Evolutionary conservation across 768 basidiomycete genomes (phyloP).

Genomic region (Ramaria sp.): DNA sequence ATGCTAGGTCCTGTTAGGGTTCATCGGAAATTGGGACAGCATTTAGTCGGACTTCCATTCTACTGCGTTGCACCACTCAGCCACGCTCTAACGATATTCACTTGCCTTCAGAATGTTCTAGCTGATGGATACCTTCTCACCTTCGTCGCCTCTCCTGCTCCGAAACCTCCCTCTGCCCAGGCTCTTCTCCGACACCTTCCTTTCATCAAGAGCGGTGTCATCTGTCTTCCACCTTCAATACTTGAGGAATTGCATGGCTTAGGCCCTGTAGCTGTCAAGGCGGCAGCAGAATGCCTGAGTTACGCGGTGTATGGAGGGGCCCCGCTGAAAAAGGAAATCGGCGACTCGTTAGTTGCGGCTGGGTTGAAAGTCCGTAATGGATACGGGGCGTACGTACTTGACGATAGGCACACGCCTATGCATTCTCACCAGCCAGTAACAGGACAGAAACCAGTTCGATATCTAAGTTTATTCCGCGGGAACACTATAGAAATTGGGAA

Average conservation of each 20-base stretch:
- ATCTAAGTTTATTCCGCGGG: neutral
- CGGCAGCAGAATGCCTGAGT: neutral
- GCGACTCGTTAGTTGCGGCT: neutral
- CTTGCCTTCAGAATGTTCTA: neutral
- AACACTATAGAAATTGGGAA: slow-evolving; percentile 3
- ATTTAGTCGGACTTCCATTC: too few species aligned
- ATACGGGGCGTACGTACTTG: slow-evolving; percentile 9
- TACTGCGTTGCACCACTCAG: too few species aligned
- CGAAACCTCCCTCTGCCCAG: neutral
- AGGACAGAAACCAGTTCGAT: neutral
- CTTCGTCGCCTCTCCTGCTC: neutral
- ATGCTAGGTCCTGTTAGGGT: too few species aligned
- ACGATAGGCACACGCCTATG: neutral
- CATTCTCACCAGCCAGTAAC: neutral
- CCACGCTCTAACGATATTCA: too few species aligned
- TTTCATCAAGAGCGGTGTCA: neutral
- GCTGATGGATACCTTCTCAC: neutral
- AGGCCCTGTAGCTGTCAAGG: neutral
- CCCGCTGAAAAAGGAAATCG: slow-evolving; percentile 10
- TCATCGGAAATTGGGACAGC: too few species aligned
- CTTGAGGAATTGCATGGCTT: neutral
- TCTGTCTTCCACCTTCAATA: neutral
- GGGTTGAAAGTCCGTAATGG: slow-evolving; percentile 2
- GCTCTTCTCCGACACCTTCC: neutral
- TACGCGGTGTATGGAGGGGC: slow-evolving; percentile 9